A percentile compares a stretch with the other conserved stretches of the same genome.
Evolutionary conservation across 2,329 filamentous ascomycete genomes (phyloP).

Genomic region (Rugonectria rugulosa): DNA sequence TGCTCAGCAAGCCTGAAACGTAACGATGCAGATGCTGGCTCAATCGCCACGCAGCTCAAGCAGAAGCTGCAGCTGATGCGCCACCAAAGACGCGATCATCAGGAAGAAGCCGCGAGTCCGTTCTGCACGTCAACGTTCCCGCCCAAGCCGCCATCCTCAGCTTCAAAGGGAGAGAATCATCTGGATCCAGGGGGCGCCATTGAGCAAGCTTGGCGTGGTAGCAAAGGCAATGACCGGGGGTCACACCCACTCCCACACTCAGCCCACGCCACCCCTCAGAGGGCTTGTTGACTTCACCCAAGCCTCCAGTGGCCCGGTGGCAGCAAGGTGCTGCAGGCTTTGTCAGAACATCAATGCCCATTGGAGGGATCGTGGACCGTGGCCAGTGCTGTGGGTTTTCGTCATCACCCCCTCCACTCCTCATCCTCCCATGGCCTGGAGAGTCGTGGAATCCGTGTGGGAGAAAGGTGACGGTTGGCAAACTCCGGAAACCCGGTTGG

Average conservation of each 20-base stretch:
- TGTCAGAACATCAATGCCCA: conserved; percentile 34
- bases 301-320: conserved; percentile 34
- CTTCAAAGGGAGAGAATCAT: conserved; percentile 22
- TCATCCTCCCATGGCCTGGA: conserved; percentile 34
- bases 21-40: not conserved
- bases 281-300: conserved; percentile 20
- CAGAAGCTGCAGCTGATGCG: conserved; percentile 31
- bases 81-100: conserved; percentile 12
- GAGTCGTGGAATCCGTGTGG: conserved; percentile 22
- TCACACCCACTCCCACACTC: conserved; percentile 28
- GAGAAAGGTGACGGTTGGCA: conserved; percentile 20
- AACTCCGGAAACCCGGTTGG: conserved; percentile 29
- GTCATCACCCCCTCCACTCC: conserved; percentile 36
- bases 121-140: conserved; percentile 27
- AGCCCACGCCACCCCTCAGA: conserved; percentile 11
- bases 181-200: conserved; percentile 19
- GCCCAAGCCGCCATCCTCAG: conserved; percentile 25
- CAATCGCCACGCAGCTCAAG: conserved; percentile 1
- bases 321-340: conserved; percentile 38
- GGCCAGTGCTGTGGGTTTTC: conserved; percentile 36
- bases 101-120: conserved; percentile 8
- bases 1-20: not conserved
- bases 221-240: conserved; percentile 27
- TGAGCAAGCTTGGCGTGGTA: conserved; percentile 25
- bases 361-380: conserved; percentile 35